Base-by-base conservation (phyloP, 2,329 filamentous ascomycete species). In the Arthrobotrys sinensis region DNA sequence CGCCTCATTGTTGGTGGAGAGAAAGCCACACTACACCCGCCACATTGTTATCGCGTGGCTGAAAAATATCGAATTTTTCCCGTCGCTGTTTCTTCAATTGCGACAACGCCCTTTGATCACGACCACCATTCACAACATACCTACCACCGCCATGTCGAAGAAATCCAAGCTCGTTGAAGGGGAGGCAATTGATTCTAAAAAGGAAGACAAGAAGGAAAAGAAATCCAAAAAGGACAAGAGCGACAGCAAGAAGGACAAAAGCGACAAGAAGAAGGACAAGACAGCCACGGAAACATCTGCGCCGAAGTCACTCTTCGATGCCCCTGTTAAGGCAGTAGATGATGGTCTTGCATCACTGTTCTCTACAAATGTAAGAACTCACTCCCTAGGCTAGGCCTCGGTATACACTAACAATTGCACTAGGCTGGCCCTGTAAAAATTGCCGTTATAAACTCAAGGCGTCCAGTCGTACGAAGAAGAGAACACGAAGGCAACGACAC, bases 271-370 rank as follows among this genome's bases (percentile, higher is more conserved):
- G 11, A 60, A 62, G 34, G 1, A n/a, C 38, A 60, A 67, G 21
- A 16, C 53, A 67, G 4, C 57, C 24, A n/a, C 19, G 16, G 24
- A 46, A 16, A 10, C 24, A 34, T 45, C 67, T 7, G 21, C 76
- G 46, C 36, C 63, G 6, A 73, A 68, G 16, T 75, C 69, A 32
- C 64, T 79, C n/a, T 79, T 79, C 43, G 67, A 62, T 10, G 43
- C 75, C 8, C 38, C 75, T 0, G 24, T 45, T 5, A 67, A 62
- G n/a, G 46, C 45, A 38, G 67, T 78, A 19, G 75, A 78, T 45
- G 75, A 67, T 14, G 53, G 67, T 11, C 75, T 78, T 14, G 75
- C 75, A 14, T 78, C 75, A 4, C 52, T 78, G 14, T 78, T 78
- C 46, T 63, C 67, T 24, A 50, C 28, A 21, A 78, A 63, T 72